phyloP scores from a whole-genome alignment of 2,329 filamentous ascomycete species.

The Fusarium sp. region DNA sequence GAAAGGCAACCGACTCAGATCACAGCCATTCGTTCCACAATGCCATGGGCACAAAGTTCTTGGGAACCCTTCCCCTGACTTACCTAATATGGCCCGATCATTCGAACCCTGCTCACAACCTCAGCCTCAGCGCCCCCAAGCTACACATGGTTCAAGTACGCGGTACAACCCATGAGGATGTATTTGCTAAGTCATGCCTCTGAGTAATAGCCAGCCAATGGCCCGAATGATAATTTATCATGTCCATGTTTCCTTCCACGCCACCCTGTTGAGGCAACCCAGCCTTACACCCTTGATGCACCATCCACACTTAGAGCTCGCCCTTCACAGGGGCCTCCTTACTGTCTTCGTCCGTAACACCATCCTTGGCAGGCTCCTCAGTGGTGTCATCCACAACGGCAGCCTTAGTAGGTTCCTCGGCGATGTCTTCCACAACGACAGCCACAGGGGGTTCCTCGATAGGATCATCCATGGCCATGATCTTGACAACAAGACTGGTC shows the following conservation, averaged over 20 bases:
- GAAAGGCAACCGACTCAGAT: slow-evolving; percentile 9
- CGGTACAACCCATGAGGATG: slow-evolving; percentile 22
- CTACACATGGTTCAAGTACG: slow-evolving; percentile 36
- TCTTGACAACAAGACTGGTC: slow-evolving; percentile 98
- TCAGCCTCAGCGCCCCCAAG: slow-evolving; percentile 12
- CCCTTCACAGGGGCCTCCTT: slow-evolving; percentile 56
- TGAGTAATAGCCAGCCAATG: slow-evolving; percentile 15
- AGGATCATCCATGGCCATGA: slow-evolving; percentile 87
- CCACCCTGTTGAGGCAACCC: slow-evolving; percentile 12
- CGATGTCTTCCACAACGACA: background rate
- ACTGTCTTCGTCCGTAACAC: slow-evolving; percentile 75
- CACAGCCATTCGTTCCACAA: slow-evolving; percentile 19
- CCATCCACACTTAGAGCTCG: slow-evolving; percentile 58
- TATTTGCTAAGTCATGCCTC: slow-evolving; percentile 21
- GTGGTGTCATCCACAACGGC: too few species aligned
- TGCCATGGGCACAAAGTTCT: slow-evolving; percentile 7
- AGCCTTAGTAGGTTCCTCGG: background rate
- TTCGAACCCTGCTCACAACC: slow-evolving; percentile 13
- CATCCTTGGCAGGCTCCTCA: background rate
- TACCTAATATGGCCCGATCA: slow-evolving; percentile 28
- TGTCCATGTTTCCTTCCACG: slow-evolving; percentile 17
- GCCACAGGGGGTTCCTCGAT: background rate
- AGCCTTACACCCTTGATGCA: slow-evolving; percentile 13
- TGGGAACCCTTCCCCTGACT: slow-evolving; percentile 23
- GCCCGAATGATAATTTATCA: slow-evolving; percentile 5